Evolutionary conservation across 164 flowering plant genomes (phyloP), one percentile per base, ranked within the genome.

Genomic region (Annona cherimola): DNA sequence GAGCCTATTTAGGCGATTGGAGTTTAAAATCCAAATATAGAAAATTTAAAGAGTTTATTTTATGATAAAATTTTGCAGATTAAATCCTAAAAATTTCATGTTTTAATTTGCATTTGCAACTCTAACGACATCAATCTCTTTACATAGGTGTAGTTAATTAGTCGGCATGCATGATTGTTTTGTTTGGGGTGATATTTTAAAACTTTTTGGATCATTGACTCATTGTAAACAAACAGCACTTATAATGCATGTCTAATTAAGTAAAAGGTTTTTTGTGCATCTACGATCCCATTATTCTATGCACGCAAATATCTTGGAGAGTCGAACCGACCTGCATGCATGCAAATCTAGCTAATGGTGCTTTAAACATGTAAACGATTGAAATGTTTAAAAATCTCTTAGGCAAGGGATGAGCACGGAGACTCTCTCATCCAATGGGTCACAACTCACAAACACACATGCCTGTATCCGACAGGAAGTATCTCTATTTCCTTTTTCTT

Each of bases 401-500:
- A 54, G 67, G 18, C 35, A 68, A 64, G 74, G 54, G 9, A 63
- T 67, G n/a, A 54, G 45, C 74, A 72, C 19, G 61, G 73, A 68
- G 66, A 69, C 70, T 71, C 72, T 68, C 44, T 71, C 68, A 62
- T 76, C 45, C 41, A 11, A 14, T 16, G 45, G 16, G 16, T 41
- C 44, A 40, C 8, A 44, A 63, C n/a, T 16, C 35, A 40, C n/a
- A 61, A 40, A n/a, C 26, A 18, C 63, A n/a, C 20, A 9, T 39
- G 66, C 70, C 64, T 74, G 81, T 76, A 84, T 66, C 83, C 82
- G 87, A 86, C 89, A 82, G 62, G 75, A 68, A 81, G 86, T 79
- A 83, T 84, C 80, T 71, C 66, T 67, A 63, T 1, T 70, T 78
- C 45, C 68, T 63, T 67, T 77, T 75, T 45, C 73, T 78, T 82